Conservation (phyloP, 495 filamentous ascomycete species). For the Podospora anserina region DNA sequence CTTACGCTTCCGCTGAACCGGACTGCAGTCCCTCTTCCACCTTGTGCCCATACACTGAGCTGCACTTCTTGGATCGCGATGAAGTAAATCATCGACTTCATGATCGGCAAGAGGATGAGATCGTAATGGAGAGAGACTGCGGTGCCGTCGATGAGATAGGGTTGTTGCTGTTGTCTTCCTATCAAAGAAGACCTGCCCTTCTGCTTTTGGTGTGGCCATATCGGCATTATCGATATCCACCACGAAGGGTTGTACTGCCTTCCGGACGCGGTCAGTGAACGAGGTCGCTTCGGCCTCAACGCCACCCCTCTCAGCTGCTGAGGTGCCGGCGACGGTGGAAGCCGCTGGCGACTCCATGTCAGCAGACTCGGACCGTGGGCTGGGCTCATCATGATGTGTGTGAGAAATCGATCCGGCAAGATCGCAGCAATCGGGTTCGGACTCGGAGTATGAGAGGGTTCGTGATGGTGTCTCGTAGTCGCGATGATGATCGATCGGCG, state of each 20-base stretch:
- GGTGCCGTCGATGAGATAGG: conserved; percentile 27
- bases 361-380: conserved; percentile 33
- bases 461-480: conserved; percentile 38
- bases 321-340: conserved; percentile 37
- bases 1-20: conserved; percentile 33
- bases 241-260: conserved; percentile 6
- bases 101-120: conserved; percentile 25
- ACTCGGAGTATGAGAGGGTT: conserved; percentile 45
- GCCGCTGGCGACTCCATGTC: conserved; percentile 35
- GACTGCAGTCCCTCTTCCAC: conserved; percentile 29
- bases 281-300: conserved; percentile 21
- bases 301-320: conserved; percentile 28
- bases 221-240: conserved; percentile 27
- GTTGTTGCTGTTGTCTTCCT: conserved; percentile 20
- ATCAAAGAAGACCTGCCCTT: conserved; percentile 29
- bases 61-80: conserved; percentile 24
- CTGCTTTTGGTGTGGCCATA: conserved; percentile 41
- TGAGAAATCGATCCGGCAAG: conserved; percentile 7
- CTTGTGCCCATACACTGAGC: conserved; percentile 16
- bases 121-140: conserved; percentile 34
- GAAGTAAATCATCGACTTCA: conserved; percentile 21
- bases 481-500: conserved; percentile 27
- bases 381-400: conserved; percentile 18
- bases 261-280: background rate
- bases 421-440: conserved; percentile 39